These are phyloP conservation scores for Phalaenopsis equestris DNA, from an alignment of 106 monocot genomes.

Conservation along the genomic window DNA sequence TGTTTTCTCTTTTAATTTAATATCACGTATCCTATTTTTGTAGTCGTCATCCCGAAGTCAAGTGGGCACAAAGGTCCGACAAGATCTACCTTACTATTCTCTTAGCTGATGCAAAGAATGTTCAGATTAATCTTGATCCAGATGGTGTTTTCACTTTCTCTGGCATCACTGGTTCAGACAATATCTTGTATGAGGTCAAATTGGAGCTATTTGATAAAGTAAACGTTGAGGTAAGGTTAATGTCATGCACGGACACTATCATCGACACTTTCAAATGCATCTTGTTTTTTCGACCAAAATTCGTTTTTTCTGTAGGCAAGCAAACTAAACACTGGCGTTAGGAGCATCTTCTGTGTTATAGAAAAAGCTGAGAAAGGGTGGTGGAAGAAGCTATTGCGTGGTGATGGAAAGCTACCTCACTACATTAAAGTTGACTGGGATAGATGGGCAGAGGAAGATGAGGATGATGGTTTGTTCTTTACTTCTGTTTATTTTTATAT, in stretches of 20 bases:
- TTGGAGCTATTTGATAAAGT: constrained; percentile 74
- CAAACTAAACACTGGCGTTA: constrained; percentile 70
- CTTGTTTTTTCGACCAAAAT: neutral
- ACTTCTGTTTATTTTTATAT: constrained; percentile 1
- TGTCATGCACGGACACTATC: neutral
- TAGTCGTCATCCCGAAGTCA: constrained; percentile 87
- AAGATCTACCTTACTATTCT: constrained; percentile 79
- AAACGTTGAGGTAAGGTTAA: constrained; percentile 65
- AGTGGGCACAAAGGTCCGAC: constrained; percentile 86
- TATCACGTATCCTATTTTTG: constrained; percentile 3
- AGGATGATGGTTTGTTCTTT: constrained; percentile 25
- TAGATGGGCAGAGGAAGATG: constrained; percentile 89
- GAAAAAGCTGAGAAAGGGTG: constrained; percentile 64
- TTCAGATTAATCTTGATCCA: constrained; percentile 64
- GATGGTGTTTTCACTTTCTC: constrained; percentile 72
- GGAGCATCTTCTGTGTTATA: constrained; percentile 65
- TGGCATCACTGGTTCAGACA: constrained; percentile 50
- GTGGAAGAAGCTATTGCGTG: constrained; percentile 78
- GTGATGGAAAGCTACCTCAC: constrained; percentile 68
- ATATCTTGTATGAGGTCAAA: constrained; percentile 56
- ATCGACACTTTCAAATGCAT: neutral
- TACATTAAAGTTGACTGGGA: constrained; percentile 91
- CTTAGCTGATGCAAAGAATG: constrained; percentile 79
- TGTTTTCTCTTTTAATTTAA: neutral
- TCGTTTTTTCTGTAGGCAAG: constrained; percentile 43